Evolutionary conservation across 192 early-diverging fungal species (phyloP), one percentile per base, ranked within the genome.

Genomic region (Chytriomyces sp.): DNA sequence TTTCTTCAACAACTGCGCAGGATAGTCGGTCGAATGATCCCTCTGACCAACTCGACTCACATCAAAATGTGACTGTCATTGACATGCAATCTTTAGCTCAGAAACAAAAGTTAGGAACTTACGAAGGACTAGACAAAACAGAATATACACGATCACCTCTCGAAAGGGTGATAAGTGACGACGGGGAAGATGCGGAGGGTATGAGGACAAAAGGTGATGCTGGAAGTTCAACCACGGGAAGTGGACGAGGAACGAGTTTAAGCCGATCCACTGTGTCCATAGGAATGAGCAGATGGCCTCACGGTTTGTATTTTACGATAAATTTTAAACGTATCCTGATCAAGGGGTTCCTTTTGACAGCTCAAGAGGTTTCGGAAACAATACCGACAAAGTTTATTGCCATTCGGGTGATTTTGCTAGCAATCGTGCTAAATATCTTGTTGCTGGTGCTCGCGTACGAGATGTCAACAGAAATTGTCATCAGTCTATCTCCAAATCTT

Each of bases 331-430:
- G n/a, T n/a, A n/a, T n/a, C n/a, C n/a, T n/a, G n/a, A n/a, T n/a
- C n/a, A n/a, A n/a, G n/a, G n/a, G n/a, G n/a, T n/a, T n/a, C n/a
- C n/a, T n/a, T n/a, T n/a, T n/a, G n/a, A n/a, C n/a, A n/a, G n/a
- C 63, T 28, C 44, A 53, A 32, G 65, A 68, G 55, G 55, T 68
- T n/a, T 39, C 65, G 19, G 65, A 68, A 31, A 68, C 65, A 33
- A 55, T 44, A 53, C 31, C 65, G 2, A n/a, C 39, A 34, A 68
- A 55, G n/a, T 33, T 39, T 25, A 25, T 33, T 14, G 55, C 52
- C 52, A 68, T 68, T 44, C 33, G 39, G 39, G n/a, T 17, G 52
- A 55, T 44, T 56, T 32, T 68, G 8, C 44, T 73, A 5, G 58
- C 71, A 22, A n/a, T 64, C 33, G 33, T 52, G 4, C 30, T 73